Evolutionary conservation across 2,329 filamentous ascomycete genomes (phyloP).

Genomic region (Trematosphaeria pertusa): DNA sequence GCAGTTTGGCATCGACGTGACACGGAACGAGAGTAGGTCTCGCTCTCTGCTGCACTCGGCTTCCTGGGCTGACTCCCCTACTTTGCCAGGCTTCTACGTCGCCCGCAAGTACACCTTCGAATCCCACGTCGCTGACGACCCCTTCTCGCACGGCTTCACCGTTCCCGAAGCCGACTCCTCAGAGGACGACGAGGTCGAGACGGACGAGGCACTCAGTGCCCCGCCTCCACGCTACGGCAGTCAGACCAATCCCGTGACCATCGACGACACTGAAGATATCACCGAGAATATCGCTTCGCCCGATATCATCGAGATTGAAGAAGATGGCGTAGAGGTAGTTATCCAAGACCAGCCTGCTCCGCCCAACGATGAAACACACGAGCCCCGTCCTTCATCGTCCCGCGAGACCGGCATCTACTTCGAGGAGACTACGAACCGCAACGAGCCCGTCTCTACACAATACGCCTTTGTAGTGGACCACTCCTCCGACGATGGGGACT

Average conservation of each 20-base stretch:
- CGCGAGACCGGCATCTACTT: too few relatives aligned
- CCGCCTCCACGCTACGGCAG: slow-evolving; percentile 25
- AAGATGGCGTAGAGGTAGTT: slow-evolving; percentile 10
- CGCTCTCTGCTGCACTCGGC: not conserved
- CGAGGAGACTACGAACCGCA: too few relatives aligned
- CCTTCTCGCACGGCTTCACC: slow-evolving; percentile 36
- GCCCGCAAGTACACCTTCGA: slow-evolving; percentile 42
- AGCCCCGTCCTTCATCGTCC: too few relatives aligned
- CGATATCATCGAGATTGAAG: slow-evolving; percentile 16
- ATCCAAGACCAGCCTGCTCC: slow-evolving; percentile 5
- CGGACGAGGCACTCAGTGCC: slow-evolving; percentile 1
- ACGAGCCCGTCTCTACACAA: too few relatives aligned
- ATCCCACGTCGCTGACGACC: slow-evolving; percentile 16
- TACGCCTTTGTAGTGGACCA: too few relatives aligned
- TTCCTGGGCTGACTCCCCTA: slow-evolving; percentile 14
- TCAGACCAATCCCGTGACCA: slow-evolving; percentile 35
- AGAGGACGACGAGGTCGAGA: slow-evolving; percentile 11
- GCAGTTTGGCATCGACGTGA: slow-evolving; percentile 46
- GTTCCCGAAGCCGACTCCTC: slow-evolving; percentile 40
- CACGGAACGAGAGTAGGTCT: slow-evolving; percentile 41
- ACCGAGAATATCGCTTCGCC: not conserved
- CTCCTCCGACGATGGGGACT: not conserved
- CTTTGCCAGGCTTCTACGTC: slow-evolving; percentile 34
- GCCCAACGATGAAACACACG: slow-evolving; percentile 2
- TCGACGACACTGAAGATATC: slow-evolving; percentile 36